phyloP scores from a whole-genome alignment of 108 stramenopile species.

The Nitzschia sp. region DNA sequence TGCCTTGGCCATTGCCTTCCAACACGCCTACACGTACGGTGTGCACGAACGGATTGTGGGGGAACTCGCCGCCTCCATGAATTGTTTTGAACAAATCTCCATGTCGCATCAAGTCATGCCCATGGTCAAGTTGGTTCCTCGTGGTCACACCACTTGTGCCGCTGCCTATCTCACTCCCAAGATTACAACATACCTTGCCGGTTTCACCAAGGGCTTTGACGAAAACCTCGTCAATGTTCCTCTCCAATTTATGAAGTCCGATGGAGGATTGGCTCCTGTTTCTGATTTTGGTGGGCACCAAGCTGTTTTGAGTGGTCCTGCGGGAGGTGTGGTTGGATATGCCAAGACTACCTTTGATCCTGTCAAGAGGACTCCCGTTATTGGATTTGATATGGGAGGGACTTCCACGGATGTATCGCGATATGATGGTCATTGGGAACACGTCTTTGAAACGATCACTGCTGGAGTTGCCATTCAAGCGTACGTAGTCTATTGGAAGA shows the following conservation, averaged over 20 bases:
- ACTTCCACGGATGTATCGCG: constrained; percentile 94
- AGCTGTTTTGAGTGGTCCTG: constrained; percentile 91
- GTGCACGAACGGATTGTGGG: constrained; percentile 87
- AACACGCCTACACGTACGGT: constrained; percentile 83
- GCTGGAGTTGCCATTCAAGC: constrained; percentile 94
- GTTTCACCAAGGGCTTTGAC: constrained; percentile 90
- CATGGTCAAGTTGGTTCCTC: constrained; percentile 93
- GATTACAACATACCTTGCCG: constrained; percentile 81
- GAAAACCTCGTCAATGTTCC: constrained; percentile 71
- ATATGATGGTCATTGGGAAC: constrained; percentile 86
- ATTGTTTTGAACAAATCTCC: constrained; percentile 88
- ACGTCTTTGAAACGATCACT: constrained; percentile 95
- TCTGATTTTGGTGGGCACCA: constrained; percentile 93
- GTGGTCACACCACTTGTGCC: constrained; percentile 92
- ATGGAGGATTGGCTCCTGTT: constrained; percentile 95
- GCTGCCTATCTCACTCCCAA: constrained; percentile 97
- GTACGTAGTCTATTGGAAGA: constrained; percentile 10
- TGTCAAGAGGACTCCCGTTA: constrained; percentile 67
- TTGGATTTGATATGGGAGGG: constrained; percentile 99
- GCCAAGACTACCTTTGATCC: constrained; percentile 88
- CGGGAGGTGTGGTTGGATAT: constrained; percentile 94
- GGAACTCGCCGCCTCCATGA: constrained; percentile 75
- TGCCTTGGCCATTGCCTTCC: constrained; percentile 84
- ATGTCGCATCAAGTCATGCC: constrained; percentile 87
- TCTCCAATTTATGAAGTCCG: constrained; percentile 95